Evolutionary conservation across 1,284 basidiomycete genomes (phyloP), one percentile per base, ranked within the genome.

Genomic region (Austropuccinia psidii): DNA sequence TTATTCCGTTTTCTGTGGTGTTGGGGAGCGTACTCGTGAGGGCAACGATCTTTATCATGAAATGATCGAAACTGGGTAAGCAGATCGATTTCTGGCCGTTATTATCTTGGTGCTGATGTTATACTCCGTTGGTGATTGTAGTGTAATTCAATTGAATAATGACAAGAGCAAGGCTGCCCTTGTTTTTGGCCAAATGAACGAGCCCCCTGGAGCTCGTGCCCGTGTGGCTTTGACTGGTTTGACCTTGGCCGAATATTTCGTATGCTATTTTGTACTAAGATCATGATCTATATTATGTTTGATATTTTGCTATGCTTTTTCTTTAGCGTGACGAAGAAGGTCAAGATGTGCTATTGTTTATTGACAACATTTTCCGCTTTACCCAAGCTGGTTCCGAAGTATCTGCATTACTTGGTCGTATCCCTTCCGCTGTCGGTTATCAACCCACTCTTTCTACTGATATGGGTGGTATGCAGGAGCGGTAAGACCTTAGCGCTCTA

Each of bases 301-400:
- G 29, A 19, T 45, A n/a, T n/a, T 21, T 65, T 6, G 27, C 19
- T 21, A n/a, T 49, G 37, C 27, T 70, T 41, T 9, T 35, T 45
- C 39, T 29, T 55, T 49, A 73, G 70, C 94, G 95, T 90, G 95
- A 98, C 81, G 94, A 98, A 85, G 94, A 98, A 85, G 95, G 95
- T 78, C 95, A 98, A 85, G 95, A 98, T 84, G 95, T 98, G 86
- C 87, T 98, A 82, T 89, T 98, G 82, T 98, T 98, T 88, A 98
- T 98, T 82, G 95, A 98, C 90, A 98, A 98, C 88, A 98, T 98
- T 85, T 96, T 96, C 92, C 92, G 93, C 82, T 96, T 97, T 90
- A 95, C 93, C 79, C 93, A 97, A 84, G 95, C 95, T 82, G 95
- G 95, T 90, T 98, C 95, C 78, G 95, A 98, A 84, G 96, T 98